Evolutionary conservation across 805 yeast genomes (phyloP).

Genomic region (Priceomyces melissophilus): DNA sequence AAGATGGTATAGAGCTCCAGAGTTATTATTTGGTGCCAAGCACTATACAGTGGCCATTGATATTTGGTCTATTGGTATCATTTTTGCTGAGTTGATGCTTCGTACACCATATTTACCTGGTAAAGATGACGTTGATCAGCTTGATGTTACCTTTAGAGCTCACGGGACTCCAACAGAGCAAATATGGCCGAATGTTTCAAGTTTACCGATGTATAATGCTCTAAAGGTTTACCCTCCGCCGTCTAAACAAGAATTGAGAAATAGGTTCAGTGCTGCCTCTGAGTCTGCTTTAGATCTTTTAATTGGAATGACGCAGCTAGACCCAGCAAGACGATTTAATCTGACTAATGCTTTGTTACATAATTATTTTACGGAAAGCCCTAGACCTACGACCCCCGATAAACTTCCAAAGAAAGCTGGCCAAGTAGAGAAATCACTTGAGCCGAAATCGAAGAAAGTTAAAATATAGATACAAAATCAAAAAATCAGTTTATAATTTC

Average conservation of each 20-base stretch:
- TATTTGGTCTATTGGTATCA: slow-evolving; percentile 49
- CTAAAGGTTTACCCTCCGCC: slow-evolving; percentile 81
- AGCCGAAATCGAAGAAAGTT: slow-evolving; percentile 15
- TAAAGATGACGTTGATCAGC: slow-evolving; percentile 81
- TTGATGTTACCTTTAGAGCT: slow-evolving; percentile 91
- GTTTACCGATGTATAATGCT: slow-evolving; percentile 72
- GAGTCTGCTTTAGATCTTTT: slow-evolving; percentile 77
- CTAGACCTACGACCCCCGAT: slow-evolving; percentile 68
- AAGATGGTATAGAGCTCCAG: slow-evolving; percentile 93
- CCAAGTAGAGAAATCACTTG: slow-evolving; percentile 16
- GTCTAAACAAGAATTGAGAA: slow-evolving; percentile 70
- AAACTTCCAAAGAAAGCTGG: slow-evolving; percentile 52
- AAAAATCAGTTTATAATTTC: not conserved
- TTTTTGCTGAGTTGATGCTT: slow-evolving; percentile 93
- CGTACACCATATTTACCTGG: slow-evolving; percentile 96
- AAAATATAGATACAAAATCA: slow-evolving; percentile 11
- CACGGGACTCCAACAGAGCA: slow-evolving; percentile 93
- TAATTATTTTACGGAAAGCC: slow-evolving; percentile 67
- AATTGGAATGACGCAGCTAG: slow-evolving; percentile 67
- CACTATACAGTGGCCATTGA: slow-evolving; percentile 45
- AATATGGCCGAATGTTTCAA: slow-evolving; percentile 86
- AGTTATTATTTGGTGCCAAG: slow-evolving; percentile 41
- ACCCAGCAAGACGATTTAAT: slow-evolving; percentile 71
- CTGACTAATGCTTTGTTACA: slow-evolving; percentile 62
- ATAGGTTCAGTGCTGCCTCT: slow-evolving; percentile 86